Conservation (phyloP, 768 basidiomycete genomes). For the Auricularia sp. region DNA sequence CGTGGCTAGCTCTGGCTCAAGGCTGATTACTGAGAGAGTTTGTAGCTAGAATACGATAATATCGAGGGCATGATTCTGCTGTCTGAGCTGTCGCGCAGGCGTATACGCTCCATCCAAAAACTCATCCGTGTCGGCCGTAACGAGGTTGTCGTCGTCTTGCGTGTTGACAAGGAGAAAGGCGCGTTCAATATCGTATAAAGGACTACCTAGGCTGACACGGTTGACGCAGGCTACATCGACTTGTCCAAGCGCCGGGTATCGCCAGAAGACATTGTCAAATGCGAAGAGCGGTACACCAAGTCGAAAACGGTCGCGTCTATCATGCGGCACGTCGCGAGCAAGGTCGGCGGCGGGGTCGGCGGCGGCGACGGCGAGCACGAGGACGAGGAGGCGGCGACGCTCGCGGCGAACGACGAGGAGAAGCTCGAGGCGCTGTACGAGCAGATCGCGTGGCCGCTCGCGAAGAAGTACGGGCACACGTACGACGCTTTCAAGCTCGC, state of each 20-base stretch:
- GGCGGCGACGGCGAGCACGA: constrained; percentile 22
- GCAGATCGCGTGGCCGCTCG: constrained; percentile 85
- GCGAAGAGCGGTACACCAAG: constrained; percentile 97
- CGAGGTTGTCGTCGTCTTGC: constrained; percentile 94
- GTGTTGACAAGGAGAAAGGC: constrained; percentile 99
- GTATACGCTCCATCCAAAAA: constrained; percentile 95
- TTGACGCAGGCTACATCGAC: constrained; percentile 85
- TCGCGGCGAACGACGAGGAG: constrained; percentile 56
- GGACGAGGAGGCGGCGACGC: constrained; percentile 29
- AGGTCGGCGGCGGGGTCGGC: constrained; percentile 39
- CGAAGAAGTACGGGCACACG: constrained; percentile 84
- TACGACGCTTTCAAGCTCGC: constrained; percentile 97
- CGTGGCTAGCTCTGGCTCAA: constrained; percentile 18
- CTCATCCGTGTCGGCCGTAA: constrained; percentile 95
- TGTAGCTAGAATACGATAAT: constrained; percentile 94
- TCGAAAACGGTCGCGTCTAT: constrained; percentile 92
- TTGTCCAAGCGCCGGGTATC: constrained; percentile 96
- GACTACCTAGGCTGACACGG: background rate
- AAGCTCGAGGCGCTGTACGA: constrained; percentile 83
- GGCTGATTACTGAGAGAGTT: background rate
- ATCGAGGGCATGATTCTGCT: constrained; percentile 99
- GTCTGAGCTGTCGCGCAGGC: constrained; percentile 93
- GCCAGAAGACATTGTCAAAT: constrained; percentile 96
- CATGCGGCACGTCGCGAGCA: constrained; percentile 82
- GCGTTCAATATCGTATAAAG: constrained; percentile 12